phyloP scores from a whole-genome alignment of 1,284 basidiomycete genomes.

The Cerioporus squamosus region DNA sequence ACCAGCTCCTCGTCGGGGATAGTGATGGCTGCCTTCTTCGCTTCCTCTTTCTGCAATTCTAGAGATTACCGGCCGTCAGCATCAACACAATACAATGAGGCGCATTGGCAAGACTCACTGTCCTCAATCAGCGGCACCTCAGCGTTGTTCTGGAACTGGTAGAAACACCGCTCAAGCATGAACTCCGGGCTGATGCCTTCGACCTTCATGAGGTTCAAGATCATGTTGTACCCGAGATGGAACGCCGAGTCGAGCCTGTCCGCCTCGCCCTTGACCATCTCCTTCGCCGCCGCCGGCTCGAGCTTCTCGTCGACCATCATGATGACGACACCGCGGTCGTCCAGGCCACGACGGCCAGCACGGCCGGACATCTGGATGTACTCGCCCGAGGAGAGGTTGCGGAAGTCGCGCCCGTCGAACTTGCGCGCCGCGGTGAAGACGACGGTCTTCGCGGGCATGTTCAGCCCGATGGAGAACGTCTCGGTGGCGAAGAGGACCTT shows the following conservation, averaged over 20 bases:
- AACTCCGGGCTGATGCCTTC: constrained; percentile 98
- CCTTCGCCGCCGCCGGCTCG: constrained; percentile 90
- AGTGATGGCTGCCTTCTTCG: constrained; percentile 64
- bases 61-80: constrained; percentile 4
- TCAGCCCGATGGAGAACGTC: constrained; percentile 98
- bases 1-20: constrained; percentile 88
- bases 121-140: constrained; percentile 88
- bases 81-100: neutral
- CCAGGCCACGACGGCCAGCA: constrained; percentile 95
- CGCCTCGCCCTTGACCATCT: constrained; percentile 98
- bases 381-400: constrained; percentile 89
- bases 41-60: constrained; percentile 84
- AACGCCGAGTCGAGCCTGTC: constrained; percentile 98
- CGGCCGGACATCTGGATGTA: constrained; percentile 99
- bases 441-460: constrained; percentile 99
- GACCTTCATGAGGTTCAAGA: constrained; percentile 98
- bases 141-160: constrained; percentile 96
- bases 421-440: constrained; percentile 97
- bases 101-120: constrained; percentile 52
- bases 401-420: constrained; percentile 95
- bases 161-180: constrained; percentile 98
- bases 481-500: constrained; percentile 99
- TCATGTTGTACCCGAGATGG: constrained; percentile 99
- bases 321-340: constrained; percentile 99
- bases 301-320: constrained; percentile 99